These are phyloP conservation scores for Nannochloropsis salina DNA, from an alignment of 108 stramenopile genomes.

Conservation along the genomic window DNA sequence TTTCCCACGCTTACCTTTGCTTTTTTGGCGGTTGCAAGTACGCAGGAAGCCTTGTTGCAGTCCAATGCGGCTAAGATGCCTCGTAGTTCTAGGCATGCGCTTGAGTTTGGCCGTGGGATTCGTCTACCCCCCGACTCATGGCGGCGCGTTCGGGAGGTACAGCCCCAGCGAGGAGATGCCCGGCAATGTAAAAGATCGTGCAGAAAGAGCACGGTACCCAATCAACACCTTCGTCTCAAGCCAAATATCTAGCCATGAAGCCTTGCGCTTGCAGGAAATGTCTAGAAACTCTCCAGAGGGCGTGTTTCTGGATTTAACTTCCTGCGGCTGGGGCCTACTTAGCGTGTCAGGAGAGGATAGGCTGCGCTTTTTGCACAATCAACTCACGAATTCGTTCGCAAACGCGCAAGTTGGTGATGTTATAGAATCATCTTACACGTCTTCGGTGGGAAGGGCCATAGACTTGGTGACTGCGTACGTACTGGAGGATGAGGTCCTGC, in stretches of 20 bases:
- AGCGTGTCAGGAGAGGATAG: conserved; percentile 39
- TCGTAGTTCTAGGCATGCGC: too few species aligned
- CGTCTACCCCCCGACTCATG: too few species aligned
- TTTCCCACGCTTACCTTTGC: too few species aligned
- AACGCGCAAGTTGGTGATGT: conserved; percentile 21
- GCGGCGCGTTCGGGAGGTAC: too few species aligned
- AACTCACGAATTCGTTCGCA: conserved; percentile 39
- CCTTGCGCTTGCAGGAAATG: not conserved
- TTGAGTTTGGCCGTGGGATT: too few species aligned
- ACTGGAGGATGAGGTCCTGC: conserved; percentile 33
- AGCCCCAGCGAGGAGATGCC: too few species aligned
- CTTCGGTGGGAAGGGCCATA: conserved; percentile 27
- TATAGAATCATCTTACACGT: conserved; percentile 28
- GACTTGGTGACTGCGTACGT: conserved; percentile 33
- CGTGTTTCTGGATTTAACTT: not conserved
- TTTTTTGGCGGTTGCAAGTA: too few species aligned
- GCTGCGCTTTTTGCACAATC: conserved; percentile 41
- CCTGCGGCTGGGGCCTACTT: conserved; percentile 31
- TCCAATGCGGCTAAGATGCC: too few species aligned
- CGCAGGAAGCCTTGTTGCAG: too few species aligned
- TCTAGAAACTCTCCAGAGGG: not conserved
- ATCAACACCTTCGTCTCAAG: not conserved
- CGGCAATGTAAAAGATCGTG: not conserved
- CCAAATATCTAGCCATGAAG: not conserved
- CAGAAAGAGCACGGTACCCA: not conserved